Base-by-base conservation (phyloP, 31 red algal species). In the Endocladia muricata region DNA sequence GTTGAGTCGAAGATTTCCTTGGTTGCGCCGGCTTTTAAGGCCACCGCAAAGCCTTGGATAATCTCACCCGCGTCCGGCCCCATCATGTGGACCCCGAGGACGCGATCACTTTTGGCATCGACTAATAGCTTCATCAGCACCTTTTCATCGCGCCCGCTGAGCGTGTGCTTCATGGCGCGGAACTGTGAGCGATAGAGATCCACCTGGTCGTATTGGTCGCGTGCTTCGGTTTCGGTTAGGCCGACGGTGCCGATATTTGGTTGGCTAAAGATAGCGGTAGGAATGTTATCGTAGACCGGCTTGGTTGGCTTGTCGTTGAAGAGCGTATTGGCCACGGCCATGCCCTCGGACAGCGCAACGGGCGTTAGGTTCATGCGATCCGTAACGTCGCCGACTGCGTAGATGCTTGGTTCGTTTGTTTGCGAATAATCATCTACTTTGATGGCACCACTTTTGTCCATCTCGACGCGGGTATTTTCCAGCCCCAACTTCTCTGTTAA, bases 141-240 rank as follows among this genome's bases (percentile, higher is more conserved):
- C 49, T 82, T 81, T 56, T 94, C 84, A 11, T 78, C 87, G 2
- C 83, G 60, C 58, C 88, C 80, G 8, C 85, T 94, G 2, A 99
- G 73, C 31, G 96, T 99, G 51, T 99, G 93, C 73, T 99, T 99
- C 73, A 99, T 83, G 2, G 92, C 88, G n/a, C 85, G 83, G 63
- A 99, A 99, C 40, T 67, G 31, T 30, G 82, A 90, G 70, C 89
- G 88, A 55, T 93, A 99, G 9, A 99, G 61, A 39, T 92, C 96
- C 21, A 99, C 73, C 61, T 65, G 41, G 5, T 84, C 85, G 49
- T 91, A 94, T 78, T 99, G 77, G 0, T 81, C 85, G 31, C 75
- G 29, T 6, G 96, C 96, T 48, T 89, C 58, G 34, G 68, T 61
- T 38, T 99, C 96, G 36, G 93, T 91, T 56, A 95, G 59, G n/a